These are phyloP conservation scores for Sicyos baderoa DNA, from an alignment of 306 rosid genomes.

Conservation along the genomic window DNA sequence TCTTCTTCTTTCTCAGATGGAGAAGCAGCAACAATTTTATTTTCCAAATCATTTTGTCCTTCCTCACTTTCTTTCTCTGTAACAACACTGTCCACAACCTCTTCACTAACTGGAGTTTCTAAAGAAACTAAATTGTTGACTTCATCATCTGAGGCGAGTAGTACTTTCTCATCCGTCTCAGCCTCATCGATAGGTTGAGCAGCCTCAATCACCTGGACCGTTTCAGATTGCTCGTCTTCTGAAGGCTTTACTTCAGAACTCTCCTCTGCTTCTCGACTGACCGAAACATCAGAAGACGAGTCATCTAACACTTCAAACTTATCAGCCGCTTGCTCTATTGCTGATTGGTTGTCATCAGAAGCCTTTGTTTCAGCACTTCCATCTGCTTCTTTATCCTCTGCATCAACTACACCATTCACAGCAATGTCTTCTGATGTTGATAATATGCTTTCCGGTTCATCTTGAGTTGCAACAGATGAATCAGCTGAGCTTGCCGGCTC, in stretches of 20 bases:
- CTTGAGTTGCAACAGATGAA: constrained; percentile 23
- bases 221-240: constrained; percentile 2
- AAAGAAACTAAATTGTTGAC: constrained; percentile 21
- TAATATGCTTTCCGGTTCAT: constrained; percentile 18
- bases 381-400: constrained; percentile 31
- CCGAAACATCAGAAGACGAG: constrained; percentile 2
- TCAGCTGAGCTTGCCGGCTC: constrained; percentile 28
- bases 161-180: constrained; percentile 27
- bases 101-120: constrained; percentile 21
- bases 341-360: constrained; percentile 12
- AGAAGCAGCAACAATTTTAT: constrained; percentile 30
- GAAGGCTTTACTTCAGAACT: constrained; percentile 6
- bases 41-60: constrained; percentile 30
- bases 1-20: constrained; percentile 29
- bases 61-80: constrained; percentile 33
- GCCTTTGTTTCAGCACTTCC: constrained; percentile 34
- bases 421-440: constrained; percentile 20
- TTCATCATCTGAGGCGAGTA: constrained; percentile 31
- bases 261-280: not conserved
- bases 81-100: constrained; percentile 22
- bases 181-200: constrained; percentile 26
- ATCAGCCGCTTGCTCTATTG: constrained; percentile 23
- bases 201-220: not conserved
- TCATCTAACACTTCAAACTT: constrained; percentile 28
- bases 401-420: constrained; percentile 13